Evolutionary conservation across 139 green algal genomes (phyloP).

Genomic region (Pleodorina starrii): DNA sequence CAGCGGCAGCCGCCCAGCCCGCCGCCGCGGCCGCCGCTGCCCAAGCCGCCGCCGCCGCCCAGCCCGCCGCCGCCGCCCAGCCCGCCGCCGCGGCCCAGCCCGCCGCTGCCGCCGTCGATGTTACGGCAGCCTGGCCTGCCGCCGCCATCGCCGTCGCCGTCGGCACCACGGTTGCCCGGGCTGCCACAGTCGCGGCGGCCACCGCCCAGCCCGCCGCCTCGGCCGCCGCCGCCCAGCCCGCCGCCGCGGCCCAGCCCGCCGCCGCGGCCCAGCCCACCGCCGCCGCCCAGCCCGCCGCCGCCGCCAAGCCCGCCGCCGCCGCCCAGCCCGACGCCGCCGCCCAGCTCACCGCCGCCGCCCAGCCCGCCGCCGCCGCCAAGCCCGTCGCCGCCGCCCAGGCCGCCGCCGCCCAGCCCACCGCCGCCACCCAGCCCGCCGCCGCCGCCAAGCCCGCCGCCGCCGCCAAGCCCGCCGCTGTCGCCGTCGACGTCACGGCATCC

Average conservation of each 20-base stretch:
- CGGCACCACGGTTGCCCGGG: background rate
- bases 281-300: background rate
- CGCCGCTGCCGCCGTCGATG: background rate
- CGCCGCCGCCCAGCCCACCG: background rate
- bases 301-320: background rate
- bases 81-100: too few relatives aligned
- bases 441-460: background rate
- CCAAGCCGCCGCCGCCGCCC: too few relatives aligned
- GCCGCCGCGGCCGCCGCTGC: too few relatives aligned
- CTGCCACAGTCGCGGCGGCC: background rate
- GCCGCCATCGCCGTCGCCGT: too few relatives aligned
- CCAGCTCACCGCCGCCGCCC: background rate
- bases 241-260: background rate
- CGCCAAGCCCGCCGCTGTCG: background rate
- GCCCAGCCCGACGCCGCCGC: background rate
- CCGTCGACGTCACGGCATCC: too few relatives aligned
- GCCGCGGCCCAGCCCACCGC: background rate
- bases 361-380: background rate
- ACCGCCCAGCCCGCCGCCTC: background rate
- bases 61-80: background rate
- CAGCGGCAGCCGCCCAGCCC: background rate
- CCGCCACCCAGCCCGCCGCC: background rate
- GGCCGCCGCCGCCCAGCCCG: background rate
- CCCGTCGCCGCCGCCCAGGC: background rate
- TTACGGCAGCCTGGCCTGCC: too few relatives aligned